Evolutionary conservation across 1,284 basidiomycete species (phyloP).

Genomic region (Ceratobasidium sp.): DNA sequence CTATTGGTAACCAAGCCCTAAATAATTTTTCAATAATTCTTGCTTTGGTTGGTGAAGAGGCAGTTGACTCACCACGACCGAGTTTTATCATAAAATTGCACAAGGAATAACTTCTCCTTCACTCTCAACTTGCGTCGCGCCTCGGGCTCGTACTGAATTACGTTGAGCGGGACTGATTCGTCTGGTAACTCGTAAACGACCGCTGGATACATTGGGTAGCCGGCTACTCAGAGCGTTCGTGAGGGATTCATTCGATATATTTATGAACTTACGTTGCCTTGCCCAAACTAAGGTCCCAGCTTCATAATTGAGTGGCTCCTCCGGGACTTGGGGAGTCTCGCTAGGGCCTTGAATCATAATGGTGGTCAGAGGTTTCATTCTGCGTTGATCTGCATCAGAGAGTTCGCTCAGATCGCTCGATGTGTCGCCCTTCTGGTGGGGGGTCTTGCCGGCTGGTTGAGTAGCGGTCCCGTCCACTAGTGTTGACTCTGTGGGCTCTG

Average conservation of each 20-base stretch:
- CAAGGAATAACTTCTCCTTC: slow-evolving; percentile 57
- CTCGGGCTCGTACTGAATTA: slow-evolving; percentile 52
- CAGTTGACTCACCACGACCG: slow-evolving; percentile 60
- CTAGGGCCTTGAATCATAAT: slow-evolving; percentile 28
- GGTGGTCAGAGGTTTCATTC: slow-evolving; percentile 19
- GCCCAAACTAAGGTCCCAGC: slow-evolving; percentile 62
- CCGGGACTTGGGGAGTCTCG: slow-evolving; percentile 23
- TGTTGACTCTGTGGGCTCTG: slow-evolving; percentile 23
- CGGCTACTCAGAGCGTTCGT: slow-evolving; percentile 50
- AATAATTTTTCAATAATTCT: not conserved
- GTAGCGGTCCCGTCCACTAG: slow-evolving; percentile 29
- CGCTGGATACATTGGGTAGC: slow-evolving; percentile 72
- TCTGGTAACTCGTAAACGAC: slow-evolving; percentile 63
- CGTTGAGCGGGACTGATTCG: slow-evolving; percentile 57
- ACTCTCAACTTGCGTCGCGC: slow-evolving; percentile 33
- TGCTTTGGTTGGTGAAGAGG: not conserved
- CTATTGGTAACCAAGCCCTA: slow-evolving; percentile 62
- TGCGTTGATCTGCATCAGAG: slow-evolving; percentile 44
- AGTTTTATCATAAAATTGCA: slow-evolving; percentile 71
- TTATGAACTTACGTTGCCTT: slow-evolving; percentile 58
- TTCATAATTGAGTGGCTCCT: slow-evolving; percentile 10
- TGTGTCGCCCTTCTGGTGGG: slow-evolving; percentile 34
- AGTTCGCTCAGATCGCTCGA: slow-evolving; percentile 50
- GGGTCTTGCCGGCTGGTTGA: slow-evolving; percentile 31
- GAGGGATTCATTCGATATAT: not conserved